phyloP scores from a whole-genome alignment of 2,329 filamentous ascomycete genomes.

The Juglanconis sp. region DNA sequence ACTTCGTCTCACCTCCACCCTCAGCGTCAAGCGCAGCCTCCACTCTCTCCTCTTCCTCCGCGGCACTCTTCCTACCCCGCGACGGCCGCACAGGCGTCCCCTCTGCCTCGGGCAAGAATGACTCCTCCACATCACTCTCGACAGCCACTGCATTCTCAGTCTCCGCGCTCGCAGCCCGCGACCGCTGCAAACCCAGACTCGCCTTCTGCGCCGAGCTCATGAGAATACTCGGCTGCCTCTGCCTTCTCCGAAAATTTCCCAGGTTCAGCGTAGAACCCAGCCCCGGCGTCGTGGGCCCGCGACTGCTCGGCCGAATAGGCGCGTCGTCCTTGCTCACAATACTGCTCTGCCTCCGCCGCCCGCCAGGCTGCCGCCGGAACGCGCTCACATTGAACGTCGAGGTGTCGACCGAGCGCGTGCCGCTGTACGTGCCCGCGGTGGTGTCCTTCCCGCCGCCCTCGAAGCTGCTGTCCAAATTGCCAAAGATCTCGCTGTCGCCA shows the following conservation, averaged over 20 bases:
- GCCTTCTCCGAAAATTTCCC: slow-evolving; percentile 54
- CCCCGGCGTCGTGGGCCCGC: slow-evolving; percentile 44
- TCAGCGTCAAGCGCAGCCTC: background rate
- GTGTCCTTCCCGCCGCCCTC: slow-evolving; percentile 24
- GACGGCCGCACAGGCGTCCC: slow-evolving; percentile 24
- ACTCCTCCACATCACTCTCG: slow-evolving; percentile 26
- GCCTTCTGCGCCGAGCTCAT: slow-evolving; percentile 45
- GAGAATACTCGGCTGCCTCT: slow-evolving; percentile 60
- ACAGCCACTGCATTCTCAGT: slow-evolving; percentile 8
- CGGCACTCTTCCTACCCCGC: slow-evolving; percentile 3
- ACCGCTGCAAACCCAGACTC: slow-evolving; percentile 22
- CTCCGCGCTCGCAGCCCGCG: slow-evolving; percentile 21
- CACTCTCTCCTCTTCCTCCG: slow-evolving; percentile 2
- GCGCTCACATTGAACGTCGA: slow-evolving; percentile 45
- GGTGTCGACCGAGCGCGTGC: slow-evolving; percentile 37
- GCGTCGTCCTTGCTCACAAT: slow-evolving; percentile 49
- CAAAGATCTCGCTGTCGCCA: slow-evolving; percentile 47
- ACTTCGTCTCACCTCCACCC: slow-evolving; percentile 24
- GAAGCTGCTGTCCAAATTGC: slow-evolving; percentile 34
- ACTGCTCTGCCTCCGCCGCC: slow-evolving; percentile 43
- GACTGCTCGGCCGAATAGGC: slow-evolving; percentile 52
- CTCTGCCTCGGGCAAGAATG: slow-evolving; percentile 27
- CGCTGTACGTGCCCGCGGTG: slow-evolving; percentile 2
- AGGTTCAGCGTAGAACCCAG: slow-evolving; percentile 53
- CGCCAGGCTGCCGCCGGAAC: slow-evolving; percentile 40